Conservation (phyloP, 2,329 filamentous ascomycete genomes). For the Emericellopsis cladophorae region DNA sequence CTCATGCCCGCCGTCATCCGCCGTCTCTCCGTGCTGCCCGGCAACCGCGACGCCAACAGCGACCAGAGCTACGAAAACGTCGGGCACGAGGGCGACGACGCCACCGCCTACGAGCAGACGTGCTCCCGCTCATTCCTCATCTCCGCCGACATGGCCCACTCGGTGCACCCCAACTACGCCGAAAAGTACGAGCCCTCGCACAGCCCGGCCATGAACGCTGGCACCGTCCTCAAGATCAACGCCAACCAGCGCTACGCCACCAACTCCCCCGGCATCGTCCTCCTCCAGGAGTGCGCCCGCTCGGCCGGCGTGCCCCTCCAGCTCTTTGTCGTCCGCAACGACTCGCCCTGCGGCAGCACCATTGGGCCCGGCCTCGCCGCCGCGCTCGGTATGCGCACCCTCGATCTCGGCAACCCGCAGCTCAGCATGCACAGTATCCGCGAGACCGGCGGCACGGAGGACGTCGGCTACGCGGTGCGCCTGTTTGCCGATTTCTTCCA, state of each 20-base stretch:
- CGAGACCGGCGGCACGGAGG: constrained; percentile 78
- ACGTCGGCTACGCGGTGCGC: constrained; percentile 75
- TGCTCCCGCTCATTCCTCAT: constrained; percentile 84
- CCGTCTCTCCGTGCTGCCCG: constrained; percentile 69
- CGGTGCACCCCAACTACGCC: constrained; percentile 88
- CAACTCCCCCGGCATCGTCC: constrained; percentile 86
- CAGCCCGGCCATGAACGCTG: constrained; percentile 90
- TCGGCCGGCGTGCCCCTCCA: constrained; percentile 72
- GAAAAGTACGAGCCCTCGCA: constrained; percentile 87
- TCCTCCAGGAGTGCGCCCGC: constrained; percentile 77
- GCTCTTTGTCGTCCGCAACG: constrained; percentile 92
- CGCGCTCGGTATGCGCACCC: constrained; percentile 71
- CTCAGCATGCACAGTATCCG: constrained; percentile 95
- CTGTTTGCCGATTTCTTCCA: constrained; percentile 82
- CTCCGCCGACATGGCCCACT: constrained; percentile 96
- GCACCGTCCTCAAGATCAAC: constrained; percentile 95
- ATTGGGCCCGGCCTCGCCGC: constrained; percentile 96
- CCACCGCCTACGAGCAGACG: constrained; percentile 87
- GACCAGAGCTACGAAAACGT: constrained; percentile 46
- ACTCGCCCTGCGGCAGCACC: constrained; percentile 87
- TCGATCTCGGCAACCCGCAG: constrained; percentile 90
- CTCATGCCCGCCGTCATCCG: constrained; percentile 77
- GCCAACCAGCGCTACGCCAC: constrained; percentile 96
- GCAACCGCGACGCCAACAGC: constrained; percentile 51
- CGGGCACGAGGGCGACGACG: constrained; percentile 45